phyloP scores from a whole-genome alignment of 257 asterid species.

The Solanum tacnaense region DNA sequence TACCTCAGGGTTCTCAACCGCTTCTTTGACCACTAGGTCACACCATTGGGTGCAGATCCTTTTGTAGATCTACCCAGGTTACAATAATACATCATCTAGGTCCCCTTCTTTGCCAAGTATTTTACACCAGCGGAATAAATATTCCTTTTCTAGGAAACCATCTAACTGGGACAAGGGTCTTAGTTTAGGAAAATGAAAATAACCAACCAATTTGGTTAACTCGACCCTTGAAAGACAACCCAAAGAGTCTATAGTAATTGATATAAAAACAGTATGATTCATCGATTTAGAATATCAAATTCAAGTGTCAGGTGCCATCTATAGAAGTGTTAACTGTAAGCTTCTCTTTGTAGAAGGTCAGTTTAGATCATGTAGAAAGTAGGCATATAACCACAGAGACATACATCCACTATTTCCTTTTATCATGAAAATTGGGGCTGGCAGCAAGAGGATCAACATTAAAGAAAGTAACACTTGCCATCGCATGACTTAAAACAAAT shows the following conservation, averaged over 20 bases:
- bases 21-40: not conserved
- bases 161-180: not conserved
- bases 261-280: not conserved
- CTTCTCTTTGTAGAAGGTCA: not conserved
- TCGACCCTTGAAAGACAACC: not conserved
- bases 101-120: not conserved
- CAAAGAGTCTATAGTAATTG: not conserved
- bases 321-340: not conserved
- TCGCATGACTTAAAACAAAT: not conserved
- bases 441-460: not conserved
- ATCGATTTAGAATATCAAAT: not conserved
- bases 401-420: not conserved
- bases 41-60: not conserved
- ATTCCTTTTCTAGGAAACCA: not conserved
- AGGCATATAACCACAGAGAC: not conserved
- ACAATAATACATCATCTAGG: not conserved
- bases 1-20: not conserved
- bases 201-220: not conserved
- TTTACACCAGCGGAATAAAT: not conserved
- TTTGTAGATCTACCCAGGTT: not conserved
- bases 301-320: not conserved
- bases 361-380: not conserved
- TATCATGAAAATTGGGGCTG: not conserved
- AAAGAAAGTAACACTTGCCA: not conserved
- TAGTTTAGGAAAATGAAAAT: not conserved